Evolutionary conservation across 2,329 filamentous ascomycete species (phyloP).

Genomic region (Pyrenochaeta sp.): DNA sequence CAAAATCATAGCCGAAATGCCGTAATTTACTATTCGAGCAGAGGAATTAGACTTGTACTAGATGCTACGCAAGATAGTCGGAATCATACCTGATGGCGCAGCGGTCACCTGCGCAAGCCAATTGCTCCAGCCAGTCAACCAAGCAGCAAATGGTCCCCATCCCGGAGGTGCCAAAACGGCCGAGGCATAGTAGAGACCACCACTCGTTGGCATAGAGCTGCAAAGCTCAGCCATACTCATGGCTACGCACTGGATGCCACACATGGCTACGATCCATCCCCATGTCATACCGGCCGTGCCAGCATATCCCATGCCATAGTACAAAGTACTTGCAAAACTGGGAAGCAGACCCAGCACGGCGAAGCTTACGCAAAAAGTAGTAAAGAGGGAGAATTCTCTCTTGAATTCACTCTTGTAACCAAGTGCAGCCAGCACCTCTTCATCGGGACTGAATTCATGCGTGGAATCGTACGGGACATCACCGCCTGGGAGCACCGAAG

Average conservation of each 20-base stretch:
- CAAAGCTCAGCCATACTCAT: slow-evolving; percentile 72
- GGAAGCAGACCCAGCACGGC: slow-evolving; percentile 75
- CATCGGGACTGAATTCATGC: slow-evolving; percentile 60
- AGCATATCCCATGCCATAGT: slow-evolving; percentile 68
- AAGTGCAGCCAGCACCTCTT: slow-evolving; percentile 67
- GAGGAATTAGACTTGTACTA: slow-evolving; percentile 7
- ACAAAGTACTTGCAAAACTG: slow-evolving; percentile 74
- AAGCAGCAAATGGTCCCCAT: slow-evolving; percentile 71
- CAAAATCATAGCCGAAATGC: slow-evolving; percentile 73
- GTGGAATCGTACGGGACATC: slow-evolving; percentile 58
- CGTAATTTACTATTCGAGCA: slow-evolving; percentile 64
- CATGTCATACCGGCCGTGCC: slow-evolving; percentile 66
- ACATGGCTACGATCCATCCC: slow-evolving; percentile 77
- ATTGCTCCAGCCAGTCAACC: slow-evolving; percentile 74
- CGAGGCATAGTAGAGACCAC: slow-evolving; percentile 76
- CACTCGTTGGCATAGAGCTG: slow-evolving; percentile 74
- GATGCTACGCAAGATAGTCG: too few species aligned
- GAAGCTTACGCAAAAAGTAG: slow-evolving; percentile 77
- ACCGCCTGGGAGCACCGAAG: slow-evolving; percentile 58
- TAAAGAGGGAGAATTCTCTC: slow-evolving; percentile 76
- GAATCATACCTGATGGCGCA: slow-evolving; percentile 63
- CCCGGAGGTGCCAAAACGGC: slow-evolving; percentile 73
- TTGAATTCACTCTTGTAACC: slow-evolving; percentile 71
- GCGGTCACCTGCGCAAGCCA: slow-evolving; percentile 73
- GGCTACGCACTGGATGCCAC: slow-evolving; percentile 75